phyloP scores from a whole-genome alignment of 345 rosid genomes.

The Toxicodendron radicans region DNA sequence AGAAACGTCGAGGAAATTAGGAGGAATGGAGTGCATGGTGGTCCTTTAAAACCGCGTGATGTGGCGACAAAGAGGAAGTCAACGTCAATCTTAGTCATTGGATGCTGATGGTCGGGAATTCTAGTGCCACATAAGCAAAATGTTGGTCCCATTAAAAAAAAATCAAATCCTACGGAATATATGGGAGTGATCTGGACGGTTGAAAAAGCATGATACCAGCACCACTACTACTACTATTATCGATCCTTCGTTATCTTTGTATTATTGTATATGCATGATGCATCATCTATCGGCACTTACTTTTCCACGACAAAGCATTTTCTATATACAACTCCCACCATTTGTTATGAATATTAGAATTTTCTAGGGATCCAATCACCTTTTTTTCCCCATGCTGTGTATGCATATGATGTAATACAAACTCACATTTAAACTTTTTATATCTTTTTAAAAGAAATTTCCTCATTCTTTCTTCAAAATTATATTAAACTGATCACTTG shows the following conservation, averaged over 20 bases:
- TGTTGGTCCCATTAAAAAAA: not conserved
- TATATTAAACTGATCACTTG: too few relatives aligned
- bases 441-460: too few relatives aligned
- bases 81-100: slow-evolving; percentile 29
- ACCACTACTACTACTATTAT: not conserved
- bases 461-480: too few relatives aligned
- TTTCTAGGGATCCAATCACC: not conserved
- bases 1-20: not conserved
- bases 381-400: too few relatives aligned
- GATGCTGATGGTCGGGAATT: slow-evolving; percentile 47
- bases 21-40: slow-evolving; percentile 38
- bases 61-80: slow-evolving; percentile 29
- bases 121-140: slow-evolving; percentile 6
- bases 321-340: not conserved
- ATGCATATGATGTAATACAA: too few relatives aligned
- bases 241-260: slow-evolving; percentile 4
- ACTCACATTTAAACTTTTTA: too few relatives aligned
- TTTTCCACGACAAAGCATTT: not conserved
- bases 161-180: slow-evolving; percentile 12
- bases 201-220: slow-evolving; percentile 5
- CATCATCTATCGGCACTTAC: not conserved
- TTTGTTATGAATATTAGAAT: not conserved
- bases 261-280: not conserved
- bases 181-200: slow-evolving; percentile 15
- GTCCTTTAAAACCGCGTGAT: slow-evolving; percentile 17